phyloP scores from a whole-genome alignment of 371 early-diverging fungal species.

The Haplosporangium sp. region DNA sequence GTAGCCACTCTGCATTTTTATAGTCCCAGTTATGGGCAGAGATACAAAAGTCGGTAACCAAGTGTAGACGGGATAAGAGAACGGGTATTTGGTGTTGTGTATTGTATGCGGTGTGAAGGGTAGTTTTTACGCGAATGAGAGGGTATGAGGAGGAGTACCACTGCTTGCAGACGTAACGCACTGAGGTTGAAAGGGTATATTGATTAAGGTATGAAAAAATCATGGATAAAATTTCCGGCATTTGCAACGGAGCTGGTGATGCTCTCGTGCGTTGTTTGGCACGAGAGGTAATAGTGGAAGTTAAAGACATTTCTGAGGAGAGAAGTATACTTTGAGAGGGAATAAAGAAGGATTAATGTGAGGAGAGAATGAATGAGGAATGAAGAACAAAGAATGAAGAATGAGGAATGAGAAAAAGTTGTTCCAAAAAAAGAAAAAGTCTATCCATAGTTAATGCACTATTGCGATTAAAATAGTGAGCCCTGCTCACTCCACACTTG shows the following conservation, averaged over 20 bases:
- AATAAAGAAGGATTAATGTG: too few species aligned
- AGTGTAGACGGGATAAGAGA: background rate
- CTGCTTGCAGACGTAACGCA: background rate
- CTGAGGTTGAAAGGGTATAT: background rate
- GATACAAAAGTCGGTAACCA: background rate
- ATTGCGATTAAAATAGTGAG: too few species aligned
- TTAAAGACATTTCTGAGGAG: background rate
- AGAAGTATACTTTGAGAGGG: too few species aligned
- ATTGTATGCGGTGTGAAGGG: background rate
- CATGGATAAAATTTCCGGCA: conserved; percentile 1
- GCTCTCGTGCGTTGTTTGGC: background rate
- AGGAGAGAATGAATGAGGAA: too few species aligned
- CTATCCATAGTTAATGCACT: too few species aligned
- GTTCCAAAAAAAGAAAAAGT: too few species aligned
- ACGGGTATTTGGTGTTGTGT: background rate
- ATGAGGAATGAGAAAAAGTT: too few species aligned
- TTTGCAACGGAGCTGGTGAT: background rate
- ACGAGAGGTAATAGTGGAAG: background rate
- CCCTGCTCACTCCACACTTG: too few species aligned
- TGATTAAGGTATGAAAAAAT: conserved; percentile 1
- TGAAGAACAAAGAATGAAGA: too few species aligned
- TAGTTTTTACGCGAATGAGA: background rate
- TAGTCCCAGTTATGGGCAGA: background rate
- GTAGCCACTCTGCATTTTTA: background rate
- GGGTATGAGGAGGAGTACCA: background rate